phyloP scores from a whole-genome alignment of 2,329 filamentous ascomycete species.

The Fusarium duplospermum region DNA sequence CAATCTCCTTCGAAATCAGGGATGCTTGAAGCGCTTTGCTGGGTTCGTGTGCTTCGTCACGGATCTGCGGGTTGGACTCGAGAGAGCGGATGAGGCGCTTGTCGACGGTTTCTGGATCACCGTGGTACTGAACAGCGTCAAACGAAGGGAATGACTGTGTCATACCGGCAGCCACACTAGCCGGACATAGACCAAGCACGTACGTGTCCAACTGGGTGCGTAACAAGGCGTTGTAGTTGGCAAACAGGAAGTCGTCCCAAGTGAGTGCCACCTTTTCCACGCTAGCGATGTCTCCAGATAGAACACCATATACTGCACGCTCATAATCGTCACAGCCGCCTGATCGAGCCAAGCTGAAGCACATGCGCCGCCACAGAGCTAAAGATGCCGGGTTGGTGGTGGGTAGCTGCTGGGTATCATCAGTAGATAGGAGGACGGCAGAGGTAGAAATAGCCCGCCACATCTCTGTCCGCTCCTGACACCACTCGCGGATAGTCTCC shows the following conservation, averaged over 20 bases:
- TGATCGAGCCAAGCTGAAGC: slow-evolving; percentile 76
- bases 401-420: slow-evolving; percentile 55
- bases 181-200: slow-evolving; percentile 65
- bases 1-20: slow-evolving; percentile 73
- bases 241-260: slow-evolving; percentile 90
- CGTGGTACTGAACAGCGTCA: slow-evolving; percentile 73
- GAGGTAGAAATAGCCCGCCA: slow-evolving; percentile 91
- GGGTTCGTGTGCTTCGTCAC: slow-evolving; percentile 70
- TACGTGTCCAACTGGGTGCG: slow-evolving; percentile 83
- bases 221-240: slow-evolving; percentile 87
- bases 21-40: slow-evolving; percentile 82
- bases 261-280: slow-evolving; percentile 80
- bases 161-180: slow-evolving; percentile 64
- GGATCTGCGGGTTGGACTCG: slow-evolving; percentile 66
- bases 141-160: slow-evolving; percentile 71
- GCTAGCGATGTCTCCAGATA: slow-evolving; percentile 85
- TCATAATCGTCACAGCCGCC: slow-evolving; percentile 81
- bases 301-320: slow-evolving; percentile 87
- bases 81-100: slow-evolving; percentile 71
- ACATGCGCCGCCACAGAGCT: slow-evolving; percentile 82
- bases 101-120: slow-evolving; percentile 64
- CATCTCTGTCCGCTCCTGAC: slow-evolving; percentile 83
- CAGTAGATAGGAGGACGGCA: slow-evolving; percentile 70
- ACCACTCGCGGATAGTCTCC: slow-evolving; percentile 84
- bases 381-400: slow-evolving; percentile 58